These are phyloP conservation scores for peach (Prunus persica) DNA, from an alignment of 306 rosid genomes.

Conservation along the genomic window DNA sequence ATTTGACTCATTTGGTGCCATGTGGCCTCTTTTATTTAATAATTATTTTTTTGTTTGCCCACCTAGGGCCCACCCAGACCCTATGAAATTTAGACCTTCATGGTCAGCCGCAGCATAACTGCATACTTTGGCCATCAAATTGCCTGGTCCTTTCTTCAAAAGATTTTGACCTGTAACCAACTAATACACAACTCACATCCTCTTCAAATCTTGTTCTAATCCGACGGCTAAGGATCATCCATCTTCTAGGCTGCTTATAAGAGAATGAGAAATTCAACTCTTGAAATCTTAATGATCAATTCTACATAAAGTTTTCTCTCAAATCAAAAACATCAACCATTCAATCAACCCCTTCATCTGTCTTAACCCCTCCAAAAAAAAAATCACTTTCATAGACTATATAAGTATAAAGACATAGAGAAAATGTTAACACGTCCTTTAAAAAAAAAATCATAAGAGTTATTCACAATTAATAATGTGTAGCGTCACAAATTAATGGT, in stretches of 20 bases:
- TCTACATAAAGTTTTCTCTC: background rate
- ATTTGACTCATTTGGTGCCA: slow-evolving; percentile 54
- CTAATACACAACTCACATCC: slow-evolving; percentile 12
- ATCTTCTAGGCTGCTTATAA: background rate
- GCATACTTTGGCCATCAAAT: slow-evolving; percentile 25
- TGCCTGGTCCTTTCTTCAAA: slow-evolving; percentile 21
- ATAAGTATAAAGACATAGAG: too few species aligned
- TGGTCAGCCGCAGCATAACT: slow-evolving; percentile 14
- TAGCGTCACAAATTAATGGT: too few species aligned
- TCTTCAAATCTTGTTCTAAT: slow-evolving; percentile 22
- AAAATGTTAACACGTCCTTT: too few species aligned
- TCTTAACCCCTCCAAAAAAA: background rate
- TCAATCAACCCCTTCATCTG: background rate
- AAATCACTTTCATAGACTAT: background rate
- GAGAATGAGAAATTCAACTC: background rate
- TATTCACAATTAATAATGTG: too few species aligned
- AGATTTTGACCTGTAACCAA: slow-evolving; percentile 17
- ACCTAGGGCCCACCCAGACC: slow-evolving; percentile 32
- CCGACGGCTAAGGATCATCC: slow-evolving; percentile 19
- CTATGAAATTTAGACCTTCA: slow-evolving; percentile 20
- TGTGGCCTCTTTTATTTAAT: slow-evolving; percentile 18
- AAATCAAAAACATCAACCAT: background rate
- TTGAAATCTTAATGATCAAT: background rate
- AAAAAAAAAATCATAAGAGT: too few species aligned
- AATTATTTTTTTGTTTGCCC: background rate